A percentile compares a stretch with the other conserved stretches of the same genome.
Evolutionary conservation across 192 early-diverging fungal species (phyloP).

Genomic region (Backusella macrospora): DNA sequence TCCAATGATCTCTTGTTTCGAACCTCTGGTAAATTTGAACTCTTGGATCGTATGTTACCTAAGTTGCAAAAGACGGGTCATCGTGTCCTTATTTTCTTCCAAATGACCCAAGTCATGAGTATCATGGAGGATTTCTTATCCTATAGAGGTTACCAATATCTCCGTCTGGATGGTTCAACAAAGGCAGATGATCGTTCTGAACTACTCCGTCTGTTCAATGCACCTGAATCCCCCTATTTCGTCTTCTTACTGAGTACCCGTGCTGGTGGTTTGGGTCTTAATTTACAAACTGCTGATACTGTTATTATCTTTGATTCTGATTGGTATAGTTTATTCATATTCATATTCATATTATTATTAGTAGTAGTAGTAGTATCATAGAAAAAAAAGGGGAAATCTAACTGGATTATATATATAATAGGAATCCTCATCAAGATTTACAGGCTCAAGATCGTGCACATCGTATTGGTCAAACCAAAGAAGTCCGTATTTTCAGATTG

Average conservation of each 20-base stretch:
- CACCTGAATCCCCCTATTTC: conserved; percentile 74
- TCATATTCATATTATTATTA: no score
- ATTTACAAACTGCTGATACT: conserved; percentile 96
- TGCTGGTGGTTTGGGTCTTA: conserved; percentile 95
- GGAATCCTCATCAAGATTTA: conserved; percentile 96
- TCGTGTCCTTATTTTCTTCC: conserved; percentile 80
- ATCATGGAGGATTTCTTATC: conserved; percentile 96
- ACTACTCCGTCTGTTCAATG: conserved; percentile 84
- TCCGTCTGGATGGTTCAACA: conserved; percentile 91
- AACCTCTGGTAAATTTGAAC: conserved; percentile 94
- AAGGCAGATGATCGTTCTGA: conserved; percentile 86
- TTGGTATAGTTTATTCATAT: conserved; percentile 77
- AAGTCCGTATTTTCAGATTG: conserved; percentile 93
- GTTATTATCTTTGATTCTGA: conserved; percentile 99
- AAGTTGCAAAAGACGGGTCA: conserved; percentile 85
- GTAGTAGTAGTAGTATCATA: no score
- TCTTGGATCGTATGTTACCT: conserved; percentile 93
- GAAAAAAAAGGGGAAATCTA: background rate
- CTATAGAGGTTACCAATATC: conserved; percentile 68
- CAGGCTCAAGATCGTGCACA: conserved; percentile 99
- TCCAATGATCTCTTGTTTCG: conserved; percentile 83
- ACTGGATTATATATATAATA: conserved; percentile 2
- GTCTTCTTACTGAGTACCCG: conserved; percentile 94
- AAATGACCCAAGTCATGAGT: conserved; percentile 91
- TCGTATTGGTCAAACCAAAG: conserved; percentile 98